Base-by-base conservation (phyloP, 202 grass and related monocot species). In the Digitaria exilis region DNA sequence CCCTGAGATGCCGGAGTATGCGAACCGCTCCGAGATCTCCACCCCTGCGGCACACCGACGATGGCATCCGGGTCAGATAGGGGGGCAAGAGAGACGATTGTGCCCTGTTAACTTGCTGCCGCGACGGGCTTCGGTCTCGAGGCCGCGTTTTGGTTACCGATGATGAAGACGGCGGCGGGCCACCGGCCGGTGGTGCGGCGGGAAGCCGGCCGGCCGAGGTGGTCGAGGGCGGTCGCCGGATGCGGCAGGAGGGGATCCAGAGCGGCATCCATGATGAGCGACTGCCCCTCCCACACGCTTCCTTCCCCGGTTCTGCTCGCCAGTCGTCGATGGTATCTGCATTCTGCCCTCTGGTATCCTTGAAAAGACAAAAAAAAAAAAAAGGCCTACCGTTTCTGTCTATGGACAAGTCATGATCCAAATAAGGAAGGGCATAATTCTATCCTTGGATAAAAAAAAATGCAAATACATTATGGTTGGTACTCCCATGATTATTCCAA, bases 11-110 rank as follows among this genome's bases (percentile, higher is more conserved):
- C 90, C 87, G 30, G 43, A 82, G 62, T 67, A 84, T 1, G 90
- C 82, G 21, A 86, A 92, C 71, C 90, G 80, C 90, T 92, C 87
- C 41, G 82, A 84, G 51, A 92, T 78, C 84, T 92, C 92, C 85
- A 95, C 79, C 41, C 79, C 92, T 94, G 39, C 62, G 26, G 34
- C 25, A 37, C 22, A 73, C 31, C 24, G 28, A 7, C 49, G 37
- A 46, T 65, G 22, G 17, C 19, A 72, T 1, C 6, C 30, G 8
- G 42, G 29, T 88, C 16, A 84, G 51, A 69, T 34, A 88, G 22
- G 4, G 44, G 52, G 51, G n/a, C 4, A 48, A 54, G 9, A 6
- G 43, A 31, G 77, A 52, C 30, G 60, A 64, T 3, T 3, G 46
- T 2, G n/a, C 1, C 31, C 14, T 51, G 77, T 67, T 67, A 32